phyloP scores from a whole-genome alignment of 768 basidiomycete genomes.

The Candolleomyces aberdarensis region DNA sequence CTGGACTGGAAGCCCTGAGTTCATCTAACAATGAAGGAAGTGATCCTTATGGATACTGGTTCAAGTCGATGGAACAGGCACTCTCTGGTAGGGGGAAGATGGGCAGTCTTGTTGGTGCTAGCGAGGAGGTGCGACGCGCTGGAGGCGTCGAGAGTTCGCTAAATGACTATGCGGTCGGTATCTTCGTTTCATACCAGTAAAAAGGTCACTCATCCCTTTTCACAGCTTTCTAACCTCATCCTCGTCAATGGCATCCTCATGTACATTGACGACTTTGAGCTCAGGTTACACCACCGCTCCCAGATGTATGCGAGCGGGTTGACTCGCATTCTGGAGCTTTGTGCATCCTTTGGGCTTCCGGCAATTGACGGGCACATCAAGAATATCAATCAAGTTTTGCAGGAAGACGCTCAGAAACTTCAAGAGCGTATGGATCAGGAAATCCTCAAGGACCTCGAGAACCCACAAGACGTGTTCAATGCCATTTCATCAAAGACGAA shows the following conservation, averaged over 20 bases:
- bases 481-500: constrained; percentile 76
- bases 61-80: constrained; percentile 72
- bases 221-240: constrained; percentile 67
- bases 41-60: constrained; percentile 84
- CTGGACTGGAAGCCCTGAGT: constrained; percentile 74
- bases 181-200: background rate
- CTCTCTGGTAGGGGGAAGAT: constrained; percentile 87
- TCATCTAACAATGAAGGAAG: constrained; percentile 56
- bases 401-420: constrained; percentile 72
- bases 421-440: constrained; percentile 74
- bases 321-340: constrained; percentile 65
- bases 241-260: constrained; percentile 69
- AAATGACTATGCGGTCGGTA: constrained; percentile 81
- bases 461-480: constrained; percentile 84
- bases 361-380: constrained; percentile 66
- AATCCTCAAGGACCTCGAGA: constrained; percentile 71
- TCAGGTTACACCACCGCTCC: constrained; percentile 81
- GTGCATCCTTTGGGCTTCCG: constrained; percentile 60
- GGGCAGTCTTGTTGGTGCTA: constrained; percentile 94
- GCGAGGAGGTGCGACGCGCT: constrained; percentile 77
- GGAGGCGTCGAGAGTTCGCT: constrained; percentile 64
- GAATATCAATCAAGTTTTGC: constrained; percentile 55
- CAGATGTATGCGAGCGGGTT: constrained; percentile 91
- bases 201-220: constrained; percentile 6
- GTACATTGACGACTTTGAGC: constrained; percentile 70